These are phyloP conservation scores for Sporisorium iseilematis-ciliati DNA, from an alignment of 1,284 basidiomycete species.

Conservation along the genomic window DNA sequence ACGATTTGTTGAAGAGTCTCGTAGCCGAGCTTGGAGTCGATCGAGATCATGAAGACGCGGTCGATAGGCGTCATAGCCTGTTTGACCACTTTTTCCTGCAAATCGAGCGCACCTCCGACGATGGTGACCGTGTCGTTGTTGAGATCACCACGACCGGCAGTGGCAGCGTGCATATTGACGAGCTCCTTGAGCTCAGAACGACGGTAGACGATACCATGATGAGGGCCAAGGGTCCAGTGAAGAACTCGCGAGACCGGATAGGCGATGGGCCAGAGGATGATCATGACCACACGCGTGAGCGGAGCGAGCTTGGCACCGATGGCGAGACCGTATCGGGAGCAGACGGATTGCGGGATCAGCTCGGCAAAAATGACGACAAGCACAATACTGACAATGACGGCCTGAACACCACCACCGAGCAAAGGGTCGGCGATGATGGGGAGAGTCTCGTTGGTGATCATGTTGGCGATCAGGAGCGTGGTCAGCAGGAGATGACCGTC, in stretches of 20 bases:
- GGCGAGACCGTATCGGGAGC: constrained; percentile 69
- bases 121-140: constrained; percentile 81
- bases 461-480: constrained; percentile 68
- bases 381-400: constrained; percentile 70
- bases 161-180: constrained; percentile 78
- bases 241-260: constrained; percentile 70
- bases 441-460: constrained; percentile 74
- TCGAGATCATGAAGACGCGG: constrained; percentile 80
- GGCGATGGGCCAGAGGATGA: constrained; percentile 68
- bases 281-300: constrained; percentile 66
- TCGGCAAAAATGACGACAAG: constrained; percentile 79
- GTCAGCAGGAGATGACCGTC: constrained; percentile 69
- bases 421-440: constrained; percentile 90
- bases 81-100: constrained; percentile 78
- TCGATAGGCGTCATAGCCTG: constrained; percentile 84
- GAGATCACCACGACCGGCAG: constrained; percentile 75
- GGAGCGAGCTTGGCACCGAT: constrained; percentile 69
- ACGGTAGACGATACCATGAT: constrained; percentile 68
- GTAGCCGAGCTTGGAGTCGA: constrained; percentile 83
- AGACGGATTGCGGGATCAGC: constrained; percentile 81
- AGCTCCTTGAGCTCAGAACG: constrained; percentile 78
- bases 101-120: constrained; percentile 80
- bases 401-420: constrained; percentile 84
- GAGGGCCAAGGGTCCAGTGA: constrained; percentile 68
- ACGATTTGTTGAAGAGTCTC: constrained; percentile 81